Conservation (phyloP, 2,329 filamentous ascomycete genomes). For the Hypoxylon sp. region DNA sequence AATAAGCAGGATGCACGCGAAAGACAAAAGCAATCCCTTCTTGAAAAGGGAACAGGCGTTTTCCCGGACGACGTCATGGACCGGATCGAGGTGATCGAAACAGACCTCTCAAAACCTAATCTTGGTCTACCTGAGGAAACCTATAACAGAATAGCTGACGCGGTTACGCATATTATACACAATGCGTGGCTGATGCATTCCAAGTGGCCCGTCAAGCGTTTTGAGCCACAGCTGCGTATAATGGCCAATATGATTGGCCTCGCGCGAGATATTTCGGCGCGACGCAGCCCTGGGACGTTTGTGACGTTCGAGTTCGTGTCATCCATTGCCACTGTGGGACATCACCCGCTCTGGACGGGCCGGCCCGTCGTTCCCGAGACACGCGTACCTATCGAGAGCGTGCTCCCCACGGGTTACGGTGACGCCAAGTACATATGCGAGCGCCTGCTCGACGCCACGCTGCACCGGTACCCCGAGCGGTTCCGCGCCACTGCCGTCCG, state of each 20-base stretch:
- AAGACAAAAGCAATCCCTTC: slow-evolving; percentile 5
- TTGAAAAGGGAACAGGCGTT: slow-evolving; percentile 2
- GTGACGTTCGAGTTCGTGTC: slow-evolving; percentile 59
- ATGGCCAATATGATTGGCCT: slow-evolving; percentile 64
- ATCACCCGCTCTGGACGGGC: slow-evolving; percentile 45
- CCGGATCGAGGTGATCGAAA: slow-evolving; percentile 60
- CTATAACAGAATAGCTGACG: slow-evolving; percentile 56
- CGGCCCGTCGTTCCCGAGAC: slow-evolving; percentile 59
- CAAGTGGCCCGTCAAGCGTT: slow-evolving; percentile 56
- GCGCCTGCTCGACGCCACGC: slow-evolving; percentile 62
- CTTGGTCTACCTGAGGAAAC: slow-evolving; percentile 59
- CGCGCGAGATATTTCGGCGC: slow-evolving; percentile 53
- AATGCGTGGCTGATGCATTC: slow-evolving; percentile 66
- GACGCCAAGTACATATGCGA: slow-evolving; percentile 68
- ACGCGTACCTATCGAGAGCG: slow-evolving; percentile 55
- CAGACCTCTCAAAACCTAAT: slow-evolving; percentile 57
- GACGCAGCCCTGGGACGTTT: not conserved
- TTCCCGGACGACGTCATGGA: slow-evolving; percentile 15
- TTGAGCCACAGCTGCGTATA: slow-evolving; percentile 60
- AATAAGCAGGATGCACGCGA: slow-evolving; percentile 21
- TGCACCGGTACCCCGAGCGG: slow-evolving; percentile 57
- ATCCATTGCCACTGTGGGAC: slow-evolving; percentile 57
- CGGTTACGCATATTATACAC: slow-evolving; percentile 65
- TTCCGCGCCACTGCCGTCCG: slow-evolving; percentile 62
- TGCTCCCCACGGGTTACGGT: slow-evolving; percentile 63